A percentile compares a stretch with the other conserved stretches of the same genome.
Conservation (phyloP, 192 early-diverging fungal genomes). For the Backusella australiensis region DNA sequence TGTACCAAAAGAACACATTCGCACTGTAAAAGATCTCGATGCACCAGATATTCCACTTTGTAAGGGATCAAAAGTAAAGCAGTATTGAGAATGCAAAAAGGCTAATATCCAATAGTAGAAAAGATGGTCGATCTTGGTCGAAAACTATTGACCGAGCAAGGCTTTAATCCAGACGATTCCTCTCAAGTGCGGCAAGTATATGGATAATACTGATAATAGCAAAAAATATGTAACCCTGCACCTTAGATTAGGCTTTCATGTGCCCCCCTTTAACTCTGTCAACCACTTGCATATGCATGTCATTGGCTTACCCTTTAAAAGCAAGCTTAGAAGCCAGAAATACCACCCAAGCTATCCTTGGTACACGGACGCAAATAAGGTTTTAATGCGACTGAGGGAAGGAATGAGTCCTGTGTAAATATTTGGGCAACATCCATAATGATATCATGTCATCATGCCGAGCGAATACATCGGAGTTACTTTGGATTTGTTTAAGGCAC, state of each 20-base stretch:
- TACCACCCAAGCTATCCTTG: constrained; percentile 16
- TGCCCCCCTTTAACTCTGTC: constrained; percentile 69
- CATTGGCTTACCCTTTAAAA: constrained; percentile 54
- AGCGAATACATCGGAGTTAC: not conserved
- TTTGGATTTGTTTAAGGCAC: not conserved
- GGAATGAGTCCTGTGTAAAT: constrained; percentile 13
- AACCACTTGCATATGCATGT: constrained; percentile 69
- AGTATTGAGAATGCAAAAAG: not conserved
- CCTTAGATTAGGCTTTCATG: constrained; percentile 63
- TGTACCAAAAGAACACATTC: constrained; percentile 38
- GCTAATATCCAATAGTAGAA: constrained; percentile 15
- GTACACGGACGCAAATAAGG: constrained; percentile 14
- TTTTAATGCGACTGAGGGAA: constrained; percentile 9
- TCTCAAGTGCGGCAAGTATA: constrained; percentile 23
- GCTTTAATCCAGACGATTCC: not conserved
- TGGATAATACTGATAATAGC: not conserved
- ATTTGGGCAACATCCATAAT: not conserved
- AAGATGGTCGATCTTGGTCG: constrained; percentile 30
- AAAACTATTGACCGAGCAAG: constrained; percentile 28
- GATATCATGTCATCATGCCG: constrained; percentile 1
- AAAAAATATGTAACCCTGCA: not conserved
- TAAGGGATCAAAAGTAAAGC: not conserved
- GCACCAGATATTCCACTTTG: constrained; percentile 24
- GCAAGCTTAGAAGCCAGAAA: constrained; percentile 7
- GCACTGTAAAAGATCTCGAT: constrained; percentile 37